Evolutionary conservation across 805 yeast genomes (phyloP), one percentile per base, ranked within the genome.

Genomic region (Suhomyces emberorum): DNA sequence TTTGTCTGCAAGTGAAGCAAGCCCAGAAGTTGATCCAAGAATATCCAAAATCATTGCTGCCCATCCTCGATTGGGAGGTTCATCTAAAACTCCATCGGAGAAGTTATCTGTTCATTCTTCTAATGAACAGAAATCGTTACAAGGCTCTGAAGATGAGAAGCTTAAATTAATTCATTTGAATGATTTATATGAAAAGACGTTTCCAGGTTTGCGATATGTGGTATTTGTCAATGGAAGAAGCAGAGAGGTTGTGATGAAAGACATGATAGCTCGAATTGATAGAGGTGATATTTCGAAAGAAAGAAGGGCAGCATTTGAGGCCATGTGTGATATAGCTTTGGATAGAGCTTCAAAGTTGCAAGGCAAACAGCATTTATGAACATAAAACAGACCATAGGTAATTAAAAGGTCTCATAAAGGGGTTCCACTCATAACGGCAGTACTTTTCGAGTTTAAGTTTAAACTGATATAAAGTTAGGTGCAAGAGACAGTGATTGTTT

Each of bases 321-420:
- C 95, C 16, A 87, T 88, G 95, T 86, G 95, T 58, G 95, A 86
- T 58, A 89, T 88, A 38, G 96, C 96, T 0, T 48, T 72, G 17
- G 96, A 88, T 61, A 69, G 97, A 39, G 81, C 81, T 0, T 46
- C 44, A n/a, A 83, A 81, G 50, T 77, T 19, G 61, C 29, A 3
- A 10, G 23, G 9, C 23, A 20, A 20, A 20, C 12, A 23, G 26
- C 12, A 11, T 23, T 23, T 7, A 23, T 7, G n/a, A n/a, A n/a
- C n/a, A n/a, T n/a, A n/a, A n/a, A n/a, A n/a, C n/a, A n/a, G n/a
- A n/a, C n/a, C n/a, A n/a, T n/a, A n/a, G n/a, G n/a, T n/a, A n/a
- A n/a, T n/a, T n/a, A n/a, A n/a, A n/a, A n/a, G n/a, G n/a, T n/a
- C n/a, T n/a, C n/a, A n/a, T n/a, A n/a, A n/a, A n/a, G n/a, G n/a